phyloP scores from a whole-genome alignment of 1,284 basidiomycete genomes.

The Ganoderma lingzhi region DNA sequence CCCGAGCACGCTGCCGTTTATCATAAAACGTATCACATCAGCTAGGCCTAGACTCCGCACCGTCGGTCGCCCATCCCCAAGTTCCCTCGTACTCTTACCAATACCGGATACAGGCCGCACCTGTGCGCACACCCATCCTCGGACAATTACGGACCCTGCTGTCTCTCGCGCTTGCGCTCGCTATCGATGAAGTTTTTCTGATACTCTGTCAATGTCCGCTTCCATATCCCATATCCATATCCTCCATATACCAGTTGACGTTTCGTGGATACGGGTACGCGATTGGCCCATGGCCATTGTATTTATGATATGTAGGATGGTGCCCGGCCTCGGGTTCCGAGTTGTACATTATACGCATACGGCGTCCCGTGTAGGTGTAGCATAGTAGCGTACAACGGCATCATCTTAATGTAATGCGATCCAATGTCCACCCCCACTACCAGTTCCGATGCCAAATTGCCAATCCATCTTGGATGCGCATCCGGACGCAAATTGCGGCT shows the following conservation, averaged over 20 bases:
- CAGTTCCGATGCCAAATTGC: neutral
- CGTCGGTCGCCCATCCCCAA: neutral
- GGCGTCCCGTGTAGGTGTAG: constrained; percentile 34
- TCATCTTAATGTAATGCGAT: constrained; percentile 20
- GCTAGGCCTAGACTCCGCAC: constrained; percentile 21
- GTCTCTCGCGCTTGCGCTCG: constrained; percentile 13
- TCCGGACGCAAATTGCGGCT: neutral
- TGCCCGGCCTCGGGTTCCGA: constrained; percentile 16
- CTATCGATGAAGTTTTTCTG: constrained; percentile 23
- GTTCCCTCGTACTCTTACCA: constrained; percentile 12
- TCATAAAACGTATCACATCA: constrained; percentile 44
- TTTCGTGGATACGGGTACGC: neutral
- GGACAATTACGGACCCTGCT: constrained; percentile 22
- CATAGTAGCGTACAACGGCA: constrained; percentile 30
- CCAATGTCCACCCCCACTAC: neutral
- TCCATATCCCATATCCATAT: constrained; percentile 4
- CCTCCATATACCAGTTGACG: constrained; percentile 24
- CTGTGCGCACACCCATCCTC: constrained; percentile 10
- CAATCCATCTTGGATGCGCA: constrained; percentile 27
- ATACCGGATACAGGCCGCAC: constrained; percentile 10
- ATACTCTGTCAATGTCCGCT: neutral
- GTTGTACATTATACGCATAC: constrained; percentile 31
- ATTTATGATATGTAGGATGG: constrained; percentile 32
- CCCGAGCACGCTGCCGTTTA: constrained; percentile 36
- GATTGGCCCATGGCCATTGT: constrained; percentile 19